Evolutionary conservation across 2,329 filamentous ascomycete species (phyloP), one percentile per base, ranked within the genome.

Genomic region (Pseudonectria buxi): DNA sequence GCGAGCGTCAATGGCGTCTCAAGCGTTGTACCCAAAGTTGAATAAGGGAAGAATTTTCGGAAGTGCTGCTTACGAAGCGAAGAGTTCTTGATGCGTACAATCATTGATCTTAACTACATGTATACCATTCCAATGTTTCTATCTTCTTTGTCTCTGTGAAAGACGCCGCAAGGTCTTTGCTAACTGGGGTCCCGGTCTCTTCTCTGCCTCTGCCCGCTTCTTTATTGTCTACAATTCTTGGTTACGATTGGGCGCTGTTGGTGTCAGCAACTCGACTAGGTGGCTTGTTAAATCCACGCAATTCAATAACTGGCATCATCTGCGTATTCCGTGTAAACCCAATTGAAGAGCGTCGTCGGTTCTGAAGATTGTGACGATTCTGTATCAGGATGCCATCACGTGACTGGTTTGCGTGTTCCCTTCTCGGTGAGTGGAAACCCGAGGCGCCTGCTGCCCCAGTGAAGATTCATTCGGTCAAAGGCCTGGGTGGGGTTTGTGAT

Each of bases 1-100:
- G 62, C 66, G 5, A 54, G 61, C 32, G 63, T 72, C 32, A 76
- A 74, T 37, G 70, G 70, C 26, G 46, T 53, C 12, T 43, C 58
- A 18, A 49, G 53, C 7, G 58, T 67, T 22, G 45, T 57, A 11
- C 55, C 69, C 13, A 76, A 76, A 60, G 53, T 65, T 26, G 73
- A 77, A 51, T 62, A 46, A 47, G 28, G 32, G 30, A 35, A 40
- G 33, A 33, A 35, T 32, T 42, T 39, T 39, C 27, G 28, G 35
- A 35, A n/a, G n/a, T n/a, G n/a, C n/a, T 41, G 26, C 35, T 52
- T 44, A 49, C 43, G 51, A 54, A 36, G 42, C 42, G 41, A 47
- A 48, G 45, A 49, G 45, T 46, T 31, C 35, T 39, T 48, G 31
- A 47, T 45, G 48, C 43, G 40, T 43, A 33, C 37, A 42, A 32